Evolutionary conservation across 139 green algal genomes (phyloP).

Genomic region (Microglena sp.): DNA sequence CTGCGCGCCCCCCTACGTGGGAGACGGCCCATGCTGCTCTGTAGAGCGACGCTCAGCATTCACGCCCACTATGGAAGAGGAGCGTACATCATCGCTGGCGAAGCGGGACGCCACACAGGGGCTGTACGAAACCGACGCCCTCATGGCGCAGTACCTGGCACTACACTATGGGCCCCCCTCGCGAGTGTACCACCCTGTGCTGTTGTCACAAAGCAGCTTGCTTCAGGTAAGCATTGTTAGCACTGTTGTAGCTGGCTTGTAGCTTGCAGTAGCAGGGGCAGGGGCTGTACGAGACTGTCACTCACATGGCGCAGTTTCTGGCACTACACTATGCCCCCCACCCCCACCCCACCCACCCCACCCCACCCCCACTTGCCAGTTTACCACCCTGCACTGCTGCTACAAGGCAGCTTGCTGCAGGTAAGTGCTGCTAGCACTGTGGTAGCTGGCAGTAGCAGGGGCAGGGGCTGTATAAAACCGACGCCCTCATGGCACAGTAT

Average conservation of each 20-base stretch:
- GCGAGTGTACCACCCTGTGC: slow-evolving; percentile 10
- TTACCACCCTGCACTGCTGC: slow-evolving; percentile 8
- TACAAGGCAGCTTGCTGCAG: slow-evolving; percentile 13
- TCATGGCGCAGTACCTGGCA: slow-evolving; percentile 45
- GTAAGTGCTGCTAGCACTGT: neutral
- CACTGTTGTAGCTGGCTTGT: neutral
- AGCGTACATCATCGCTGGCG: slow-evolving; percentile 13
- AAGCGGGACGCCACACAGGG: slow-evolving; percentile 28
- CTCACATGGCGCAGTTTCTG: slow-evolving; percentile 41
- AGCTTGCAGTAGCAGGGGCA: too few species aligned
- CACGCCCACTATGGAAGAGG: slow-evolving; percentile 35
- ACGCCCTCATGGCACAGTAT: slow-evolving; percentile 40
- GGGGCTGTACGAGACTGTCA: slow-evolving; percentile 35
- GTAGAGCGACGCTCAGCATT: slow-evolving; percentile 25
- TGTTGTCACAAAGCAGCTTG: slow-evolving; percentile 8
- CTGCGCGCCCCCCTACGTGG: slow-evolving; percentile 42
- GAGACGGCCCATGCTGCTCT: slow-evolving; percentile 49
- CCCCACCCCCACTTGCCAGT: slow-evolving; percentile 17
- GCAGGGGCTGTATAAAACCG: slow-evolving; percentile 35
- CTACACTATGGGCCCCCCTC: slow-evolving; percentile 38
- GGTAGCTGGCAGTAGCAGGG: too few species aligned
- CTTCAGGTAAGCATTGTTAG: slow-evolving; percentile 6
- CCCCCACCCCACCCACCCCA: too few species aligned
- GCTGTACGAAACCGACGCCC: slow-evolving; percentile 35
- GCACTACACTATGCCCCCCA: slow-evolving; percentile 39